Conservation (phyloP, 1,284 basidiomycete species). For the Cutaneotrichosporon sp. region DNA sequence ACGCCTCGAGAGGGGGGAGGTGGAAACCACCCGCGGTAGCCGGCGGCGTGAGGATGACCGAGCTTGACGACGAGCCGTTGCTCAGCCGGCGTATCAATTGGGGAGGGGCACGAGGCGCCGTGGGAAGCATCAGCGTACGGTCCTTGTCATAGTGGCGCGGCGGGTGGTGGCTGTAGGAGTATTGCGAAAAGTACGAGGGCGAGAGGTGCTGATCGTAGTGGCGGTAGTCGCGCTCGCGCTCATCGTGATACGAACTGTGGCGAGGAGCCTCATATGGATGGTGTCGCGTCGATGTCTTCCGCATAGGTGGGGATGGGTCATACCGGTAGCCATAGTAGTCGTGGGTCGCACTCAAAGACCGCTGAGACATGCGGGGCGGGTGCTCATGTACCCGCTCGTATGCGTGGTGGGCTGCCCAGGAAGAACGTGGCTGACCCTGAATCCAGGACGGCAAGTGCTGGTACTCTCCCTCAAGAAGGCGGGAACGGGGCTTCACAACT, state of each 20-base stretch:
- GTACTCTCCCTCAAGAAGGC: background rate
- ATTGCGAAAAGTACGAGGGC: background rate
- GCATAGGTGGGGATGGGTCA: no score
- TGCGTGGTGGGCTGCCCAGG: background rate
- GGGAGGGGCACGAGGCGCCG: background rate
- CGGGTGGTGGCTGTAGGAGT: background rate
- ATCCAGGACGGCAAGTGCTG: conserved; percentile 1
- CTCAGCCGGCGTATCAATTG: no score
- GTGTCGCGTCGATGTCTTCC: no score
- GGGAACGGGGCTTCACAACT: background rate
- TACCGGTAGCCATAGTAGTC: no score
- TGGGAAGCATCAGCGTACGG: background rate
- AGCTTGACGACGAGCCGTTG: no score
- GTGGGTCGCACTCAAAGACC: no score
- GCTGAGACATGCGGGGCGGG: no score
- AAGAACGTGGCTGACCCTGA: background rate
- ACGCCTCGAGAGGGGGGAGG: no score
- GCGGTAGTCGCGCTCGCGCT: background rate
- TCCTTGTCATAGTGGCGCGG: background rate
- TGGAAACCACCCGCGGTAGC: no score
- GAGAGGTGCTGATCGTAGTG: background rate
- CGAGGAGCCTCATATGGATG: background rate
- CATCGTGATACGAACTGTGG: background rate
- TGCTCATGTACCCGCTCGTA: no score
- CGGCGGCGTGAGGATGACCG: background rate